Percentiles rank a stretch among this genome's conserved stretches.
Evolutionary conservation across 495 filamentous ascomycete genomes (phyloP).

Genomic region (Bryoglossum gracile): DNA sequence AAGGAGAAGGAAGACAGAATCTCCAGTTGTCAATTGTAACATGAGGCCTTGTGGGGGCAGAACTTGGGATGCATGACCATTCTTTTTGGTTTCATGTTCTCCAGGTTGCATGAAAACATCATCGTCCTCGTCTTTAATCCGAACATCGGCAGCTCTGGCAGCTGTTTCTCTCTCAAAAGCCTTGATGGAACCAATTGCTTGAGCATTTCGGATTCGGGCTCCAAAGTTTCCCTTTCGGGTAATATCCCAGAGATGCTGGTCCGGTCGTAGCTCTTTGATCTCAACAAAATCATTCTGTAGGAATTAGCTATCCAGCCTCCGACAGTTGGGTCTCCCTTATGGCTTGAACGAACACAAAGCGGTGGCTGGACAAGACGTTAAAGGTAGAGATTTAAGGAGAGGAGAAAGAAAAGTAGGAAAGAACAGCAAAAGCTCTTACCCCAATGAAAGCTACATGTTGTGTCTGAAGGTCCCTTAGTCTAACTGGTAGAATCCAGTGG

Average conservation of each 20-base stretch:
- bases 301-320: conserved; percentile 23
- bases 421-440: conserved; percentile 40
- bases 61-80: conserved; percentile 6
- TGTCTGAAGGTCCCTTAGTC: conserved; percentile 55
- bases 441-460: conserved; percentile 92
- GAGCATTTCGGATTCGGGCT: conserved; percentile 58
- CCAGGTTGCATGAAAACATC: conserved; percentile 22
- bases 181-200: conserved; percentile 38
- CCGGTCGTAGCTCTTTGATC: conserved; percentile 56
- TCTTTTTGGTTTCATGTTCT: neutral
- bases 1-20: conserved; percentile 67
- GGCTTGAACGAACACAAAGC: neutral
- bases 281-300: conserved; percentile 55
- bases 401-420: conserved; percentile 1
- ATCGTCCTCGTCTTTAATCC: conserved; percentile 32
- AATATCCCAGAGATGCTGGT: conserved; percentile 64
- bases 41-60: conserved; percentile 73
- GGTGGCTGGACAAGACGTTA: neutral
- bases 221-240: conserved; percentile 68
- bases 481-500: conserved; percentile 73
- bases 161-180: conserved; percentile 13
- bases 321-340: neutral
- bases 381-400: neutral
- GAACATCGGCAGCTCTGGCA: neutral
- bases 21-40: conserved; percentile 59